Base-by-base conservation (phyloP, 2,329 filamentous ascomycete species). In the Neurospora sp. region DNA sequence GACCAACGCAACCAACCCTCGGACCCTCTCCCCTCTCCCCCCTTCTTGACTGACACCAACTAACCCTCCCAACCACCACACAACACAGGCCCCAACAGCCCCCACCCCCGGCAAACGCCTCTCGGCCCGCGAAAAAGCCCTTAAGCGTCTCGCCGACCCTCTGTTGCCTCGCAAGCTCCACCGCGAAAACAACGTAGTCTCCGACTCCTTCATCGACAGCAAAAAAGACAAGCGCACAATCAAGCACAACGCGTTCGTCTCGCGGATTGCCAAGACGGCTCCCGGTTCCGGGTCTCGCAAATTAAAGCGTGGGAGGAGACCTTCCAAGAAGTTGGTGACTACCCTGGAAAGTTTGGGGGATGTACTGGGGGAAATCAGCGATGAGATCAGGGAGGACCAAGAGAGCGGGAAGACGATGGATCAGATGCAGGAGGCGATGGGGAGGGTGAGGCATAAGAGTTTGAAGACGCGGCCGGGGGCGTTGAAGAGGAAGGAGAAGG, bases 221-320 rank as follows among this genome's bases (percentile, higher is more conserved):
- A 98, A 97, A 81, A 89, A 87, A 77, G 92, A 96, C 82, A 97
- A 95, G 83, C 91, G 90, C 33, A 82, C 85, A 40, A 92, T 96
- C 75, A 94, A 93, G 78, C 92, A 92, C 83, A 91, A 91, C 0
- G 82, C 89, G 15, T 93, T 98, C 73, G 83, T 97, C 37, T 90
- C 88, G 23, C 91, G 89, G 73, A 91, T 97, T 75, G 83, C 89
- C 74, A 92, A 93, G 74, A 81, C 84, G 6, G 77, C 75, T 15
- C 73, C 69, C 71, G 66, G 72, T 23, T 57, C 71, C 76, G 74
- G 74, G 68, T 43, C 41, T 19, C 41, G 41, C 79, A 79, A 69
- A 88, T 85, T 77, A 79, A 85, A 90, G 79, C 86, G 28, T 28
- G 28, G 89, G 8, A 84, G 91, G 73, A 81, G 90, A 4, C 89